Conservation (phyloP, 139 green algal species). For the Coelastrella sp. region DNA sequence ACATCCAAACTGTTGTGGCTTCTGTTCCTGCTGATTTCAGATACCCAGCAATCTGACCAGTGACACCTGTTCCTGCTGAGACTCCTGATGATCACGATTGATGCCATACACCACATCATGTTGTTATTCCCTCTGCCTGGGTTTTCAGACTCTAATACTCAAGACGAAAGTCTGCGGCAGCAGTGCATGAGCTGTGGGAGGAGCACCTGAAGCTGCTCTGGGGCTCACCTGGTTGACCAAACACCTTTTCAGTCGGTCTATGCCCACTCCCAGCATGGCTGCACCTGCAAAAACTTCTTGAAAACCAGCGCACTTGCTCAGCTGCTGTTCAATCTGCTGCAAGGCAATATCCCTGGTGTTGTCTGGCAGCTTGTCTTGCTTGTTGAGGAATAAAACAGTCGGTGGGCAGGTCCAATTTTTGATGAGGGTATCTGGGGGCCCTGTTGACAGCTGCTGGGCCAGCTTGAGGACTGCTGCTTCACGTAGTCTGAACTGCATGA, state of each 20-base stretch:
- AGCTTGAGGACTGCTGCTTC: conserved; percentile 27
- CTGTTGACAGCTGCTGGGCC: conserved; percentile 3
- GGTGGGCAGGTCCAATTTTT: conserved; percentile 10
- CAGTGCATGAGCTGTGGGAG: too few relatives aligned
- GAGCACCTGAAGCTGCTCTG: too few relatives aligned
- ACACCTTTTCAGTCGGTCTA: conserved; percentile 31
- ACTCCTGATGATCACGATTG: too few relatives aligned
- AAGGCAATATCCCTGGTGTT: conserved; percentile 1
- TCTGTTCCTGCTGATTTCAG: background rate
- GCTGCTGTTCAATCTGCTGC: conserved; percentile 44
- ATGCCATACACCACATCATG: too few relatives aligned
- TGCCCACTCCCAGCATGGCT: conserved; percentile 35
- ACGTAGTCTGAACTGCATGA: conserved; percentile 29
- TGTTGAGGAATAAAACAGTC: conserved; percentile 44
- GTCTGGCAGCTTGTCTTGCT: conserved; percentile 45
- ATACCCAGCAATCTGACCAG: background rate
- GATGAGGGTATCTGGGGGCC: background rate
- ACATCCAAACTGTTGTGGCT: background rate
- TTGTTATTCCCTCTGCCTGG: background rate
- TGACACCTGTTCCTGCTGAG: background rate
- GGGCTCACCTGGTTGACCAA: conserved; percentile 37
- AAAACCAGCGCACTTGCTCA: conserved; percentile 8
- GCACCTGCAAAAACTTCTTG: conserved; percentile 32
- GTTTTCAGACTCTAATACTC: background rate
- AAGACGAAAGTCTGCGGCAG: too few relatives aligned